Percentiles rank a stretch among this genome's conserved stretches.
These are phyloP conservation scores for Eruca vesicaria DNA, from an alignment of 441 rosid species.

Conservation along the genomic window DNA sequence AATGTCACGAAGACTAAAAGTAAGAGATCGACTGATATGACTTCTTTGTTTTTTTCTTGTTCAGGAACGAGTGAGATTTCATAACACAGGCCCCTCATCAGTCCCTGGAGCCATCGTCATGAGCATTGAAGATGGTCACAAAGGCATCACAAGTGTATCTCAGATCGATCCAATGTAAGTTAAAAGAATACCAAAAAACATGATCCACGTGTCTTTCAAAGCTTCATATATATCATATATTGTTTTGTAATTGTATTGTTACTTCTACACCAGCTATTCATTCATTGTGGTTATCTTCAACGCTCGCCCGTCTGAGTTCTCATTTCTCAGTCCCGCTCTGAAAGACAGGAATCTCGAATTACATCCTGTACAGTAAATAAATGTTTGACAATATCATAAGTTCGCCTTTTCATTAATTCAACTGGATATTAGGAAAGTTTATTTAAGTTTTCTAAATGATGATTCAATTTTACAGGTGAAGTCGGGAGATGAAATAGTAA, in stretches of 20 bases:
- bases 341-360: constrained; percentile 56
- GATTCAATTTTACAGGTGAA: constrained; percentile 41
- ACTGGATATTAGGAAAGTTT: not conserved
- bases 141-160: constrained; percentile 59
- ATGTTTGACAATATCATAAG: not conserved
- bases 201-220: not conserved
- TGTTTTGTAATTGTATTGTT: not conserved
- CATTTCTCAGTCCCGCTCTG: constrained; percentile 47
- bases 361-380: constrained; percentile 45
- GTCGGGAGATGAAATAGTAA: constrained; percentile 64
- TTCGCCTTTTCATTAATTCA: not conserved
- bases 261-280: constrained; percentile 64
- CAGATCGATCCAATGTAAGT: constrained; percentile 79
- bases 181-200: not conserved
- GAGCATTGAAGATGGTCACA: constrained; percentile 87
- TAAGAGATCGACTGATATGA: not conserved
- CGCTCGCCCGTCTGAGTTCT: constrained; percentile 60
- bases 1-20: no score
- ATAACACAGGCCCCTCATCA: constrained; percentile 72
- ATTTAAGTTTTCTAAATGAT: not conserved
- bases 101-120: constrained; percentile 82
- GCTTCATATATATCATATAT: not conserved
- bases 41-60: not conserved
- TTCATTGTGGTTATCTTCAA: constrained; percentile 72
- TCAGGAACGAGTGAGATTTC: constrained; percentile 79